These are phyloP conservation scores for Russula brevipes DNA, from an alignment of 768 basidiomycete species.

Conservation along the genomic window DNA sequence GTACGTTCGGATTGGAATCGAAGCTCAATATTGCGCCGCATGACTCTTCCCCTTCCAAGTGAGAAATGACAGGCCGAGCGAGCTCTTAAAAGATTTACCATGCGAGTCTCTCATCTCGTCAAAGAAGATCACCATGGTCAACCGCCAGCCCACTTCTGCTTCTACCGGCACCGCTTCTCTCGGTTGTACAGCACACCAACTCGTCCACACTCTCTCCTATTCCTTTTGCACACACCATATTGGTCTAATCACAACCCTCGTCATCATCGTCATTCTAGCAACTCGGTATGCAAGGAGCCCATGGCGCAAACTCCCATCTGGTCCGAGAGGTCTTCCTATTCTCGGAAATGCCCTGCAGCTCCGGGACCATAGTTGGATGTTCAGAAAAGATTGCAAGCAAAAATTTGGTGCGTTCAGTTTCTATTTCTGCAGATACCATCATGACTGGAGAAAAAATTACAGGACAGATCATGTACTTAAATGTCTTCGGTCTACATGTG, in stretches of 20 bases:
- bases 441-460: not conserved
- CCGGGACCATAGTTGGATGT: conserved; percentile 1
- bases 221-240: not conserved
- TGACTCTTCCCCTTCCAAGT: too few relatives aligned
- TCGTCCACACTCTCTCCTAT: not conserved
- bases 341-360: conserved; percentile 9
- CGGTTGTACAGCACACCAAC: not conserved
- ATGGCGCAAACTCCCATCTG: conserved; percentile 5
- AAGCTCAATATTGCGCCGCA: too few relatives aligned
- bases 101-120: too few relatives aligned
- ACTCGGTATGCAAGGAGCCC: not conserved
- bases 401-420: not conserved
- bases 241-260: not conserved
- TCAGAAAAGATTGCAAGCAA: not conserved
- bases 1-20: too few relatives aligned
- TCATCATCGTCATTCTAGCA: not conserved
- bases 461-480: conserved; percentile 5
- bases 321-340: conserved; percentile 6
- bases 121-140: too few relatives aligned
- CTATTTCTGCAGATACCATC: too few relatives aligned
- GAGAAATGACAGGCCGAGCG: too few relatives aligned
- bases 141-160: too few relatives aligned
- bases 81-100: too few relatives aligned
- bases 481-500: not conserved
- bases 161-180: too few relatives aligned